A percentile compares a stretch with the other conserved stretches of the same genome.
phyloP scores from a whole-genome alignment of 1,139 yeast genomes.

The Lodderomyces metapsilosis region DNA sequence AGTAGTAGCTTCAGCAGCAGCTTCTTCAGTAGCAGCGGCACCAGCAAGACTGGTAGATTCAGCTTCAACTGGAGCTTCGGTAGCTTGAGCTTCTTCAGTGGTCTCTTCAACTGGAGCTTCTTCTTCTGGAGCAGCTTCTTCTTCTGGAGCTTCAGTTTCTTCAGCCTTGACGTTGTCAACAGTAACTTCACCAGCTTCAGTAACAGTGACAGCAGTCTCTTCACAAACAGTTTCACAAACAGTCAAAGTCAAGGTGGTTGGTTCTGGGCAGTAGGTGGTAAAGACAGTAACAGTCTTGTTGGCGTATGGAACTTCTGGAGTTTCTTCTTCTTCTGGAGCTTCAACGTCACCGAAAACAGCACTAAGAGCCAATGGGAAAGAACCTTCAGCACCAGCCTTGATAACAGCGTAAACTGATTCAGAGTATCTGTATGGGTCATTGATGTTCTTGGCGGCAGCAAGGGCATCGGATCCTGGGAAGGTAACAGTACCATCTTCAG shows the following conservation, averaged over 20 bases:
- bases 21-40: slow-evolving; percentile 8
- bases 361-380: slow-evolving; percentile 18
- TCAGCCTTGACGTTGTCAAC: neutral
- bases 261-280: slow-evolving; percentile 12
- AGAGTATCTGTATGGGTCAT: slow-evolving; percentile 44
- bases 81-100: slow-evolving; percentile 1
- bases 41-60: slow-evolving; percentile 4
- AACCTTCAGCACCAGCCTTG: slow-evolving; percentile 15
- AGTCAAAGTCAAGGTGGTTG: slow-evolving; percentile 12
- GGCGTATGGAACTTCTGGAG: slow-evolving; percentile 4
- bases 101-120: neutral
- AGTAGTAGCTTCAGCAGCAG: slow-evolving; percentile 5
- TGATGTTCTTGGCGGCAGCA: slow-evolving; percentile 41
- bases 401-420: slow-evolving; percentile 23
- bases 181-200: slow-evolving; percentile 7
- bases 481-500: slow-evolving; percentile 23
- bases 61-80: slow-evolving; percentile 7
- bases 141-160: neutral
- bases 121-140: neutral
- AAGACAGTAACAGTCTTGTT: slow-evolving; percentile 8
- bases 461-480: slow-evolving; percentile 28
- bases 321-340: slow-evolving; percentile 11
- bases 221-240: slow-evolving; percentile 10
- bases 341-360: slow-evolving; percentile 16
- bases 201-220: slow-evolving; percentile 6